A percentile compares a stretch with the other conserved stretches of the same genome.
phyloP scores from a whole-genome alignment of 768 basidiomycete species.

The Boletellus ananas region DNA sequence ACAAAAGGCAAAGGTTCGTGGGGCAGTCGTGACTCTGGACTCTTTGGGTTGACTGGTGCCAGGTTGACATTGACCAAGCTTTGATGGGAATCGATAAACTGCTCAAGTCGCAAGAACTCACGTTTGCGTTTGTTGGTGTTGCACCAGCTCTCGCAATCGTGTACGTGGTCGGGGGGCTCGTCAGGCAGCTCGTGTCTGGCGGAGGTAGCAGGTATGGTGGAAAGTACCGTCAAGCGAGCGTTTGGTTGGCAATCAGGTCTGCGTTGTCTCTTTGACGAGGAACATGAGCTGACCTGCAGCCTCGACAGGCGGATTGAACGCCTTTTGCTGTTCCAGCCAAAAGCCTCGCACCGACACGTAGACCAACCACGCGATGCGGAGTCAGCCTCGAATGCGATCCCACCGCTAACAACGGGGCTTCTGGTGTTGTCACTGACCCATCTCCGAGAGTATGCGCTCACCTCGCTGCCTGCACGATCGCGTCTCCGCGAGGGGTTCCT shows the following conservation, averaged over 20 bases:
- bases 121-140: constrained; percentile 95
- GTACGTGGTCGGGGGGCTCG: constrained; percentile 58
- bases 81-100: constrained; percentile 89
- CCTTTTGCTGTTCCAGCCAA: constrained; percentile 53
- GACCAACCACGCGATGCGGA: constrained; percentile 1
- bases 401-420: constrained; percentile 67
- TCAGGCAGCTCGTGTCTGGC: constrained; percentile 47
- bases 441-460: constrained; percentile 62
- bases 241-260: constrained; percentile 72
- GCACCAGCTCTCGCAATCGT: constrained; percentile 84
- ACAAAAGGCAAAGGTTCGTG: constrained; percentile 84
- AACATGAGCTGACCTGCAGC: constrained; percentile 5
- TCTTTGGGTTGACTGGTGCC: constrained; percentile 1
- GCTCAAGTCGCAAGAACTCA: constrained; percentile 90
- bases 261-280: neutral
- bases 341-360: constrained; percentile 14
- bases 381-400: constrained; percentile 17
- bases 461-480: constrained; percentile 52
- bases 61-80: constrained; percentile 93
- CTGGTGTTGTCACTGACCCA: constrained; percentile 67
- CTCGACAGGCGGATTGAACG: constrained; percentile 59
- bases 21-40: neutral
- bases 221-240: constrained; percentile 44
- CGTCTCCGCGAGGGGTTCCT: constrained; percentile 74
- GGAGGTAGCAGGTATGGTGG: constrained; percentile 59